These are phyloP conservation scores for Aureobasidium subglaciale DNA, from an alignment of 2,329 filamentous ascomycete genomes.

Conservation along the genomic window DNA sequence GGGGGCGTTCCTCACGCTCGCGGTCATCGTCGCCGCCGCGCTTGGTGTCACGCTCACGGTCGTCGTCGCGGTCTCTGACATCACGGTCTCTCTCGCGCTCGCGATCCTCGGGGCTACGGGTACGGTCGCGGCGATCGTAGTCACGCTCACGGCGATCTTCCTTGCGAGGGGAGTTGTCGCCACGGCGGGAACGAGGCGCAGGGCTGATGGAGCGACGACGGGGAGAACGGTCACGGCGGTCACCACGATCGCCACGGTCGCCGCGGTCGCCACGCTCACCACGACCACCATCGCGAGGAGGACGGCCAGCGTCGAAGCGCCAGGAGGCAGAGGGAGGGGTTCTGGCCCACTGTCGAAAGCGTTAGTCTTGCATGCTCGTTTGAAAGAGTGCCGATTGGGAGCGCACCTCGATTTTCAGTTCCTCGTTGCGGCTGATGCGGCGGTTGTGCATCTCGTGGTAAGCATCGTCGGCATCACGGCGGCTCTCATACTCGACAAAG, in stretches of 20 bases:
- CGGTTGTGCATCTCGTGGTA: slow-evolving; percentile 99
- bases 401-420: slow-evolving; percentile 92
- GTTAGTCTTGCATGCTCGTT: not conserved
- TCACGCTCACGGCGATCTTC: slow-evolving; percentile 67
- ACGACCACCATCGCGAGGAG: slow-evolving; percentile 2
- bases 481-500: slow-evolving; percentile 98
- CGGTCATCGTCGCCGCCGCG: slow-evolving; percentile 56
- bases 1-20: slow-evolving; percentile 56
- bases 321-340: slow-evolving; percentile 96
- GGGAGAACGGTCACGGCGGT: slow-evolving; percentile 46
- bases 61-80: slow-evolving; percentile 35
- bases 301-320: slow-evolving; percentile 81
- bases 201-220: slow-evolving; percentile 67
- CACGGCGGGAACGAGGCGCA: slow-evolving; percentile 58
- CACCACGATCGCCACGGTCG: slow-evolving; percentile 16
- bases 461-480: slow-evolving; percentile 95
- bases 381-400: not conserved
- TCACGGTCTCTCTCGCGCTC: slow-evolving; percentile 60
- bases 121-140: slow-evolving; percentile 61
- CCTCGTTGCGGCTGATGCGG: slow-evolving; percentile 88
- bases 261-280: not conserved
- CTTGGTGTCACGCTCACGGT: slow-evolving; percentile 63
- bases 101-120: slow-evolving; percentile 57
- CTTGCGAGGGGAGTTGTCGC: slow-evolving; percentile 60
- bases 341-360: slow-evolving; percentile 74